A percentile compares a stretch with the other conserved stretches of the same genome.
Evolutionary conservation across 805 yeast genomes (phyloP).

Genomic region (Nakazawaea sp.): DNA sequence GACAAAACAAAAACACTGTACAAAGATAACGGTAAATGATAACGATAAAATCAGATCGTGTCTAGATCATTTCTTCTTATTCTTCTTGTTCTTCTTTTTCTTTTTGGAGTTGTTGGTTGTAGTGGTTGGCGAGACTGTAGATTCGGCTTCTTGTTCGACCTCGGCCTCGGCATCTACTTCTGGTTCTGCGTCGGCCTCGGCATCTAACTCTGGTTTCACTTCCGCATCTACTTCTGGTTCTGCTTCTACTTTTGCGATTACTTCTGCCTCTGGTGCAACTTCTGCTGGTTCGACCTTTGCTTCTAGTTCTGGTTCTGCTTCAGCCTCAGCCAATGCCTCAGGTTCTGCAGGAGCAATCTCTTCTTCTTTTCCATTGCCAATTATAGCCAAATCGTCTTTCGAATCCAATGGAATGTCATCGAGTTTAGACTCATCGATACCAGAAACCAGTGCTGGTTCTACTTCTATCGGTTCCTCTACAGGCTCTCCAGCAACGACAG

Average conservation of each 20-base stretch:
- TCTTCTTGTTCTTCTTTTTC: conserved; percentile 12
- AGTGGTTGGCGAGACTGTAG: neutral
- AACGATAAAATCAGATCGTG: too few relatives aligned
- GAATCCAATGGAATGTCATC: conserved; percentile 7
- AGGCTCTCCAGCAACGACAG: neutral
- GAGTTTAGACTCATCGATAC: conserved; percentile 2
- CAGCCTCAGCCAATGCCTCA: conserved; percentile 9
- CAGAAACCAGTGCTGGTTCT: conserved; percentile 14
- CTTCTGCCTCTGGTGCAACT: neutral
- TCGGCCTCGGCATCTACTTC: neutral
- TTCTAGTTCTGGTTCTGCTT: conserved; percentile 3
- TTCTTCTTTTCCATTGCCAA: conserved; percentile 14
- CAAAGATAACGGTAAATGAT: too few relatives aligned
- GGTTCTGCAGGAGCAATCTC: conserved; percentile 13
- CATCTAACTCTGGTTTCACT: too few relatives aligned
- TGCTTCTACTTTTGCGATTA: conserved; percentile 8
- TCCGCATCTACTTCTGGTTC: conserved; percentile 7
- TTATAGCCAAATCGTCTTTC: conserved; percentile 14
- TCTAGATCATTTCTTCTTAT: conserved; percentile 24
- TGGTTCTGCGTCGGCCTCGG: conserved; percentile 11
- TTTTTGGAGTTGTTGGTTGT: conserved; percentile 1
- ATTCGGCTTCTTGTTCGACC: too few relatives aligned
- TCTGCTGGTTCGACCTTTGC: conserved; percentile 6
- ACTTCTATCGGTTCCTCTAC: conserved; percentile 11
- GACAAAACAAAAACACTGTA: too few relatives aligned